phyloP scores from a whole-genome alignment of 2,329 filamentous ascomycete species.

The Lecanicillium sp. region DNA sequence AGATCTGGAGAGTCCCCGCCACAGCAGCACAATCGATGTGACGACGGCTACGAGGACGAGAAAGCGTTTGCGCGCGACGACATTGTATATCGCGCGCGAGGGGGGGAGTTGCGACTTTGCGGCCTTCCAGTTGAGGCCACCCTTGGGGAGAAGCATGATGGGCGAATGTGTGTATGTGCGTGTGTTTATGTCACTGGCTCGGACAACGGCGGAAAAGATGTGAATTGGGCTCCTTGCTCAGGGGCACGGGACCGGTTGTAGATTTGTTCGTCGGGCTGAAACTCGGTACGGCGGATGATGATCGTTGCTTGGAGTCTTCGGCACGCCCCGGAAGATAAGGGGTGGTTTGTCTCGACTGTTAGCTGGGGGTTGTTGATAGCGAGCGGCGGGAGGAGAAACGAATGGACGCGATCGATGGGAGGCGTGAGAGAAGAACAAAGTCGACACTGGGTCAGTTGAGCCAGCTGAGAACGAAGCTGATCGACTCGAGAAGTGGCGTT shows the following conservation, averaged over 20 bases:
- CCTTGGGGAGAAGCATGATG: constrained; percentile 84
- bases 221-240: too few species aligned
- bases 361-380: background rate
- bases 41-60: constrained; percentile 66
- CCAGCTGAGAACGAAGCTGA: background rate
- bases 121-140: constrained; percentile 87
- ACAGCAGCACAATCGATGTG: constrained; percentile 72
- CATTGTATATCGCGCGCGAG: constrained; percentile 62
- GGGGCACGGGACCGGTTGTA: background rate
- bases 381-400: constrained; percentile 8
- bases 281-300: background rate
- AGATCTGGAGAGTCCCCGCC: constrained; percentile 75
- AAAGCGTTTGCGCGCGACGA: constrained; percentile 72
- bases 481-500: background rate
- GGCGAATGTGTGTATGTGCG: too few species aligned
- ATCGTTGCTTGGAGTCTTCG: constrained; percentile 2
- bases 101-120: constrained; percentile 74
- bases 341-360: constrained; percentile 3
- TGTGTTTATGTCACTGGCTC: background rate
- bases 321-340: constrained; percentile 1
- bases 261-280: background rate
- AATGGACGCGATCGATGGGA: constrained; percentile 9
- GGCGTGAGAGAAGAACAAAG: background rate
- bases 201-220: background rate
- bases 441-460: background rate